These are phyloP conservation scores for Tulasnella sp. DNA, from an alignment of 768 basidiomycete species.

Conservation along the genomic window DNA sequence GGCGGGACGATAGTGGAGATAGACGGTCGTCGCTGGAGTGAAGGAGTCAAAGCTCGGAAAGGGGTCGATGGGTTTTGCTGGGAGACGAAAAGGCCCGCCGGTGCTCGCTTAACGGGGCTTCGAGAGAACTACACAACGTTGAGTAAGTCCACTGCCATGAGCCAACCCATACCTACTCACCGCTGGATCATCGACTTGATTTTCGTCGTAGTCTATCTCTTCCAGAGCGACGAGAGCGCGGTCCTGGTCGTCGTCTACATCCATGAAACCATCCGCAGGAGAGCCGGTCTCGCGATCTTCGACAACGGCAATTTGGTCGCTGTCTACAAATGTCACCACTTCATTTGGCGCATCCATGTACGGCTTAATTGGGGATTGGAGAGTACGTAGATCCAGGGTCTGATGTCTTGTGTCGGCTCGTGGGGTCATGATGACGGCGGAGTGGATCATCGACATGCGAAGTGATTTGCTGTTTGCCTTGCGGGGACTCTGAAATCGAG, in stretches of 20 bases:
- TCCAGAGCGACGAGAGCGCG: slow-evolving; percentile 10
- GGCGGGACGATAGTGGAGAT: neutral
- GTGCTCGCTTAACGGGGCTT: neutral
- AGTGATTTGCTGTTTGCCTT: slow-evolving; percentile 34
- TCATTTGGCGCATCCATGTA: slow-evolving; percentile 4
- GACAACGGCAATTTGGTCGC: slow-evolving; percentile 9
- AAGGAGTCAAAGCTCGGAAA: neutral
- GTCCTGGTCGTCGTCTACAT: neutral
- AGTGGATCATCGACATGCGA: slow-evolving; percentile 64
- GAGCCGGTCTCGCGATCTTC: neutral
- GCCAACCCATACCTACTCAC: neutral
- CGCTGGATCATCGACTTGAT: neutral
- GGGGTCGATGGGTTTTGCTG: neutral
- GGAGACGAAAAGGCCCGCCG: neutral
- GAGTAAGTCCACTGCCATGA: neutral
- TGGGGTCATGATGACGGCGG: slow-evolving; percentile 63
- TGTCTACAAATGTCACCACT: slow-evolving; percentile 7
- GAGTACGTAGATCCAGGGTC: slow-evolving; percentile 33
- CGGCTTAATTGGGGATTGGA: slow-evolving; percentile 39
- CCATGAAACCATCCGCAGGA: neutral
- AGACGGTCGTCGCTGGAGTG: neutral
- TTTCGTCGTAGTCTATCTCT: slow-evolving; percentile 6
- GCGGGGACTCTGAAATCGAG: slow-evolving; percentile 23
- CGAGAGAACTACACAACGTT: neutral
- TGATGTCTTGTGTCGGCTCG: slow-evolving; percentile 25